Conservation (phyloP, 805 yeast genomes). For the Torulaspora gathmanii region DNA sequence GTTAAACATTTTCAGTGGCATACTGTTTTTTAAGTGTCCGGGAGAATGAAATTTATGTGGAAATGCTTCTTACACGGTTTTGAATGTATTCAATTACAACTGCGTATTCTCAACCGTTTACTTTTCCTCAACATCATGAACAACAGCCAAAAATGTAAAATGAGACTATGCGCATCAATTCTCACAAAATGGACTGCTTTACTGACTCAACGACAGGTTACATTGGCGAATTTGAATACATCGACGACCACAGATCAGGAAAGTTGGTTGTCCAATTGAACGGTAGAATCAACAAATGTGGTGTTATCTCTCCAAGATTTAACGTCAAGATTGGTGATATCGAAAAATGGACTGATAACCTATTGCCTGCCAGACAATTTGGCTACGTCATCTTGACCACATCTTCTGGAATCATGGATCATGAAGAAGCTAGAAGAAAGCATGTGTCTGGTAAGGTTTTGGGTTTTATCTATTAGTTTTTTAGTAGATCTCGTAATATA, state of each 20-base stretch:
- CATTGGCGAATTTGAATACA: constrained; percentile 98
- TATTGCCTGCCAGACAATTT: constrained; percentile 97
- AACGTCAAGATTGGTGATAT: constrained; percentile 91
- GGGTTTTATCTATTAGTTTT: constrained; percentile 83
- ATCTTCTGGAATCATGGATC: constrained; percentile 99
- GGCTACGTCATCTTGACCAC: constrained; percentile 97
- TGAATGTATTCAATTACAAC: constrained; percentile 24
- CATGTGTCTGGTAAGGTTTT: constrained; percentile 98
- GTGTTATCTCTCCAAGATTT: constrained; percentile 98
- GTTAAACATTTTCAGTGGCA: constrained; percentile 50
- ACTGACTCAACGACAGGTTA: constrained; percentile 41
- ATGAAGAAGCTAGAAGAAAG: constrained; percentile 99
- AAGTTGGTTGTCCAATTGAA: constrained; percentile 92
- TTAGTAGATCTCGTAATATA: background rate
- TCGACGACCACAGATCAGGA: constrained; percentile 98
- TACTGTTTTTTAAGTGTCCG: constrained; percentile 98
- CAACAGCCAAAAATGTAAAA: background rate
- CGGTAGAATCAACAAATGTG: constrained; percentile 98
- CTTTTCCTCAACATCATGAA: constrained; percentile 55
- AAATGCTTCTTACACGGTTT: constrained; percentile 65
- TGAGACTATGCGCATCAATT: background rate
- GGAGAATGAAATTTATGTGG: constrained; percentile 55
- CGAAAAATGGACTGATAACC: constrained; percentile 97
- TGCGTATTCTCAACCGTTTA: constrained; percentile 49
- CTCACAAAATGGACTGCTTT: background rate